These are phyloP conservation scores for Musa balbisiana DNA, from an alignment of 202 grass and related monocot species.

Conservation along the genomic window DNA sequence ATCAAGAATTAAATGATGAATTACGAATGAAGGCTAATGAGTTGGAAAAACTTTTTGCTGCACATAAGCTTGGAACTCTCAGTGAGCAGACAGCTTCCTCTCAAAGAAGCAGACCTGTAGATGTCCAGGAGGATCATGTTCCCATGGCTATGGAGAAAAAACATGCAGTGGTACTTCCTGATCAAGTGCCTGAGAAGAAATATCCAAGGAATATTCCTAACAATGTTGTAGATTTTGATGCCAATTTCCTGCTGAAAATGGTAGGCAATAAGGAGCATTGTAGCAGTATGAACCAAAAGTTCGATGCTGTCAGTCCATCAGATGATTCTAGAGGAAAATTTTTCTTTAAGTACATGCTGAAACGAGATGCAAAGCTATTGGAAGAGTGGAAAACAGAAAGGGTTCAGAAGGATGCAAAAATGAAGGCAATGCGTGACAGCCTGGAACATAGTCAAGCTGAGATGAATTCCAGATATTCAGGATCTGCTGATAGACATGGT, in stretches of 20 bases:
- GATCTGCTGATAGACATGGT: slow-evolving; percentile 30
- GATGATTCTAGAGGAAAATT: slow-evolving; percentile 85
- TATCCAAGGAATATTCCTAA: slow-evolving; percentile 36
- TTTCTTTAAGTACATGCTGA: slow-evolving; percentile 85
- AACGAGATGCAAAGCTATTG: slow-evolving; percentile 82
- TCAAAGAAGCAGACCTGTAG: slow-evolving; percentile 51
- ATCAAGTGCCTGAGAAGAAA: slow-evolving; percentile 32
- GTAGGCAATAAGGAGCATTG: slow-evolving; percentile 35
- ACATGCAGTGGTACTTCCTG: slow-evolving; percentile 30
- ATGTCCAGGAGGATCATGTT: slow-evolving; percentile 43
- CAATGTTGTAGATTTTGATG: slow-evolving; percentile 37
- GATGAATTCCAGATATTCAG: slow-evolving; percentile 61
- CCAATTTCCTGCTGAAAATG: slow-evolving; percentile 64
- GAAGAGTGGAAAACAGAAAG: slow-evolving; percentile 69
- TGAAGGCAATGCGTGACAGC: slow-evolving; percentile 84
- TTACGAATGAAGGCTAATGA: slow-evolving; percentile 88
- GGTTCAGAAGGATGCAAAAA: slow-evolving; percentile 62
- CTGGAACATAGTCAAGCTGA: slow-evolving; percentile 76
- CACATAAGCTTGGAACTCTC: slow-evolving; percentile 48
- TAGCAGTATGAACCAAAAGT: slow-evolving; percentile 39
- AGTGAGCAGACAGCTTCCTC: slow-evolving; percentile 44
- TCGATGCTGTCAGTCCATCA: slow-evolving; percentile 51
- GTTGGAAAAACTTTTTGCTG: slow-evolving; percentile 85
- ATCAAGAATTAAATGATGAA: slow-evolving; percentile 65
- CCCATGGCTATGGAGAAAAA: slow-evolving; percentile 43